Base-by-base conservation (phyloP, 176 grass and related monocot species). In the Sorghum bicolor region DNA sequence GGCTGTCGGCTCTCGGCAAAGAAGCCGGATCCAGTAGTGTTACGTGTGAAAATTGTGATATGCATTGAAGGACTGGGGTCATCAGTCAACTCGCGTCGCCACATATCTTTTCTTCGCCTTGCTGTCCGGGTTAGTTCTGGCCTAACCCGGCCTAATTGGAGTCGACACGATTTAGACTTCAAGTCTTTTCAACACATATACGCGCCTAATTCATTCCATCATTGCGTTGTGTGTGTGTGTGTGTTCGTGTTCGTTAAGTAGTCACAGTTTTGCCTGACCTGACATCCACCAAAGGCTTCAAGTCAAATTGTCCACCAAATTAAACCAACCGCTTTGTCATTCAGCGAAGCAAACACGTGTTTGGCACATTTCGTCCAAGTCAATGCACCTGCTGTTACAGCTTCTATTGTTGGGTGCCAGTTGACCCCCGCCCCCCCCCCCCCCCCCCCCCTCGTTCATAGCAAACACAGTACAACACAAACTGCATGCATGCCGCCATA, bases 181-280 rank as follows among this genome's bases (percentile, higher is more conserved):
- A 40, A 78, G 19, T 22, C 19, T 53, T 6, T 22, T n/a, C 52
- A 57, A 22, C 52, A n/a, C 52, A 65, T 20, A 32, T 16, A 10
- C 28, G 61, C 76, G 81, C 87, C 67, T 74, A 79, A 79, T 39
- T 40, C 40, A 78, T 19, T 14, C 43, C 43, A 25, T 14, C 30
- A 12, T 16, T 26, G 33, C n/a, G 9, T 22, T 65, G 30, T 15
- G 17, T 38, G 16, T 25, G 48, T 65, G 30, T 15, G 17, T 38
- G 16, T 25, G 48, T 20, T 55, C 5, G 36, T 6, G 67, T 13
- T 71, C 36, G 52, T 19, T 26, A 67, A 80, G 14, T 7, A 17
- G 26, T 33, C 28, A 8, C 8, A 66, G n/a, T 40, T 26, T 31
- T 10, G 13, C 25, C 65, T 62, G 20, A 22, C 52, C 36, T 71